Percentiles rank a stretch among this genome's conserved stretches.
phyloP scores from a whole-genome alignment of 805 yeast genomes.

The Metschnikowia amazonensis region DNA sequence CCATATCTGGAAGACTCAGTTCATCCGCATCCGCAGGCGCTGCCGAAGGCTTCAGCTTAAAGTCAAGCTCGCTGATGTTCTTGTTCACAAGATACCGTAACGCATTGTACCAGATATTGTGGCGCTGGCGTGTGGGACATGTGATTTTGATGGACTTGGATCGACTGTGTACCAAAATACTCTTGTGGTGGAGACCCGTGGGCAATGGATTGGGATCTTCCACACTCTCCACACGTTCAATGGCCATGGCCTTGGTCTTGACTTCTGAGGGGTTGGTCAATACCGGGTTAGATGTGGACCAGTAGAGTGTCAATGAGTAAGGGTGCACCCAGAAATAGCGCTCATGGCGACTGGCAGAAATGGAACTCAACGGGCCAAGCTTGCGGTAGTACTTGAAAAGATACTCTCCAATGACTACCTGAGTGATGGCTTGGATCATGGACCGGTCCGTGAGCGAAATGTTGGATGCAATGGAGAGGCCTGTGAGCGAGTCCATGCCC shows the following conservation, averaged over 20 bases:
- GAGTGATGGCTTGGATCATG: slow-evolving; percentile 83
- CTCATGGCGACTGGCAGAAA: slow-evolving; percentile 80
- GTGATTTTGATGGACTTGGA: slow-evolving; percentile 71
- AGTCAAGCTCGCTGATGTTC: slow-evolving; percentile 53
- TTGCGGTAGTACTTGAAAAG: slow-evolving; percentile 80
- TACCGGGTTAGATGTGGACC: slow-evolving; percentile 83
- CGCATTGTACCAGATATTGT: slow-evolving; percentile 87
- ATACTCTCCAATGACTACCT: slow-evolving; percentile 90
- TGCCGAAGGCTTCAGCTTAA: slow-evolving; percentile 24
- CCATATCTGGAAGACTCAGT: slow-evolving; percentile 9
- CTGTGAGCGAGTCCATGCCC: slow-evolving; percentile 31
- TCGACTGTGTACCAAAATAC: slow-evolving; percentile 70
- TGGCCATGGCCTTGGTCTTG: slow-evolving; percentile 76
- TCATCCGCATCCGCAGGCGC: slow-evolving; percentile 4
- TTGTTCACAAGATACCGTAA: slow-evolving; percentile 69
- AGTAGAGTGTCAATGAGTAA: slow-evolving; percentile 81
- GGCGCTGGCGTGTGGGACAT: slow-evolving; percentile 82
- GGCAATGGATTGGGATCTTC: slow-evolving; percentile 86
- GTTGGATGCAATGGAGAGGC: slow-evolving; percentile 52
- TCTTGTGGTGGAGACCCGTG: slow-evolving; percentile 81
- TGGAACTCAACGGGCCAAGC: slow-evolving; percentile 67
- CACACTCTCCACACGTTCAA: slow-evolving; percentile 71
- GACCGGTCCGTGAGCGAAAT: slow-evolving; percentile 64
- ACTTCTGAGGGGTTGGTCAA: slow-evolving; percentile 61
- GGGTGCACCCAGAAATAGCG: slow-evolving; percentile 97